Evolutionary conservation across 331 rosid genomes (phyloP).

Genomic region (Phaseolus coccineus): DNA sequence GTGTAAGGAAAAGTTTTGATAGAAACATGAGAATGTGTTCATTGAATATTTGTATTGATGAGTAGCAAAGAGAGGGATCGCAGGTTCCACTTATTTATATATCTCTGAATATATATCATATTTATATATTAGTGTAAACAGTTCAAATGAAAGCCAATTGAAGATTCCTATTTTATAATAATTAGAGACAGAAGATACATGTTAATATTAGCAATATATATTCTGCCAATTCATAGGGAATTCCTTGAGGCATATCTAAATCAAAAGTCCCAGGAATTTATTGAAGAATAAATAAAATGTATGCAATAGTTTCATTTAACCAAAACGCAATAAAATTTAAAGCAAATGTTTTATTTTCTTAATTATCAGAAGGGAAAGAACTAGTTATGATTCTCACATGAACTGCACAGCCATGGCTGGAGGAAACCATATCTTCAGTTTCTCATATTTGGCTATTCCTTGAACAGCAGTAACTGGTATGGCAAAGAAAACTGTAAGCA

Average conservation of each 20-base stretch:
- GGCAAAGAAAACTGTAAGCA: slow-evolving; percentile 85
- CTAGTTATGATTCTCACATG: slow-evolving; percentile 60
- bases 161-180: too few relatives aligned
- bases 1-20: background rate
- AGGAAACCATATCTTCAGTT: slow-evolving; percentile 92
- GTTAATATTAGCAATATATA: too few relatives aligned
- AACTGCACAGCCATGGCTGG: slow-evolving; percentile 86
- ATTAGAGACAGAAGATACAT: too few relatives aligned
- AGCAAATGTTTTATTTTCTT: slow-evolving; percentile 6
- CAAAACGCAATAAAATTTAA: background rate
- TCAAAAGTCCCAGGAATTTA: too few relatives aligned
- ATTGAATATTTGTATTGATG: slow-evolving; percentile 2
- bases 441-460: slow-evolving; percentile 93
- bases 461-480: slow-evolving; percentile 94
- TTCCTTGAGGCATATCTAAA: too few relatives aligned
- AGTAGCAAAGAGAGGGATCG: background rate
- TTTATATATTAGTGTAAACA: background rate
- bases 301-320: too few relatives aligned
- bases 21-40: background rate
- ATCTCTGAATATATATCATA: background rate
- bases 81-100: slow-evolving; percentile 9
- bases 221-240: too few relatives aligned
- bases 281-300: too few relatives aligned
- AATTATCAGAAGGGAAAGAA: slow-evolving; percentile 30
- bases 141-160: background rate